Conservation (phyloP, 805 yeast genomes). For the Candida incommunis region DNA sequence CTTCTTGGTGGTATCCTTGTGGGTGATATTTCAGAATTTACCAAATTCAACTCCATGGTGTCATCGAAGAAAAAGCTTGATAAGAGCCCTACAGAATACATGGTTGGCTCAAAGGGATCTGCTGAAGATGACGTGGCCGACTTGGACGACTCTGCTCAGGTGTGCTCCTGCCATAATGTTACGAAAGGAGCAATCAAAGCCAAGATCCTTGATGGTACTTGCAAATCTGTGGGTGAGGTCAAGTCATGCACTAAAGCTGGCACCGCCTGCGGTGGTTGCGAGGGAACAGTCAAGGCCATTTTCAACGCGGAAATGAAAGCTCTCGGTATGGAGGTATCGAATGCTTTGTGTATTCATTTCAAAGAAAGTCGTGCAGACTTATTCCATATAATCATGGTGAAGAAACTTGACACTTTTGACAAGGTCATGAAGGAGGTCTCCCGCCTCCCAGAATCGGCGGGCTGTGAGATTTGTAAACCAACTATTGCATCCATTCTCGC, state of each 20-base stretch:
- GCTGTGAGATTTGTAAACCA: constrained; percentile 27
- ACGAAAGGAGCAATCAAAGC: constrained; percentile 21
- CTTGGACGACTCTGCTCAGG: constrained; percentile 23
- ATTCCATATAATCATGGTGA: constrained; percentile 24
- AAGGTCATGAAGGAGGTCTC: constrained; percentile 21
- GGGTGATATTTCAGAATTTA: constrained; percentile 22
- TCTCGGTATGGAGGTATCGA: constrained; percentile 22
- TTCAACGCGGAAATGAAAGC: constrained; percentile 24
- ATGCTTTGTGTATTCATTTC: constrained; percentile 23
- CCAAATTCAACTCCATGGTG: constrained; percentile 20
- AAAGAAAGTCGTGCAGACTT: constrained; percentile 23
- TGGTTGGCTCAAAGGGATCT: constrained; percentile 16
- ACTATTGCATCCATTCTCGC: constrained; percentile 25
- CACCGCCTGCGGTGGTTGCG: constrained; percentile 28
- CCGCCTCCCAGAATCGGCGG: constrained; percentile 16
- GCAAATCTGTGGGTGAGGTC: constrained; percentile 20
- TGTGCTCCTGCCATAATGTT: constrained; percentile 26
- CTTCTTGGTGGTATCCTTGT: constrained; percentile 26
- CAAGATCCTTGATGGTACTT: constrained; percentile 18
- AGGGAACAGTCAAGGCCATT: constrained; percentile 23
- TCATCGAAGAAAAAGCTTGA: constrained; percentile 20
- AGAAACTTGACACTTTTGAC: constrained; percentile 17
- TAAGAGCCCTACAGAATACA: constrained; percentile 20
- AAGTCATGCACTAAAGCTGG: constrained; percentile 26
- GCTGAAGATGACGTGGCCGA: constrained; percentile 20